A percentile compares a stretch with the other conserved stretches of the same genome.
Conservation (phyloP, 306 rosid species). For the Castanopsis chinensis region DNA sequence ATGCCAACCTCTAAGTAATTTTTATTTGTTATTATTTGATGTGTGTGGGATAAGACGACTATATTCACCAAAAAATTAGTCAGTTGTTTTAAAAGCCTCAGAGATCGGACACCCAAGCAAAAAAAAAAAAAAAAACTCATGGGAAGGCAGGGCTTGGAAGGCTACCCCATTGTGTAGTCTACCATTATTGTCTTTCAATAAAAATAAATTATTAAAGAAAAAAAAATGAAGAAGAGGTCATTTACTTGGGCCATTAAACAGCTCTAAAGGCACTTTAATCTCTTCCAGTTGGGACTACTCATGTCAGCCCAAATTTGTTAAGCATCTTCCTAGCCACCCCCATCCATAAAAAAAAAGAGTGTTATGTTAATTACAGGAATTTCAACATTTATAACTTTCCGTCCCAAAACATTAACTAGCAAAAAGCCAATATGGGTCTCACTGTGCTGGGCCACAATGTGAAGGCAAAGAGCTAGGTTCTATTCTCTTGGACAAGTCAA, state of each 20-base stretch:
- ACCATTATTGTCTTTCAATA: background rate
- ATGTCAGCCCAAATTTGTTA: slow-evolving; percentile 14
- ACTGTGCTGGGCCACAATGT: slow-evolving; percentile 27
- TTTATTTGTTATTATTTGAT: too few species aligned
- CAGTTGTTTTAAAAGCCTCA: too few species aligned
- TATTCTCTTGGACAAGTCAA: slow-evolving; percentile 14
- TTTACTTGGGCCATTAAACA: slow-evolving; percentile 11
- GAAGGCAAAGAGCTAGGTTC: slow-evolving; percentile 7
- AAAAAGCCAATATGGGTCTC: slow-evolving; percentile 30
- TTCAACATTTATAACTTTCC: slow-evolving; percentile 1
- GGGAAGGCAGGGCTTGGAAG: background rate
- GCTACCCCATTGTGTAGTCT: background rate
- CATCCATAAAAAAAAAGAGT: background rate
- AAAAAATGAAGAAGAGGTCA: background rate
- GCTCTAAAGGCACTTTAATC: slow-evolving; percentile 21
- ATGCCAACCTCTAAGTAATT: too few species aligned
- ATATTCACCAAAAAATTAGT: too few species aligned
- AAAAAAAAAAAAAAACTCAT: background rate
- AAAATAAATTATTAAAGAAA: background rate
- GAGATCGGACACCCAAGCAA: too few species aligned
- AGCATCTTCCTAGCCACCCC: background rate
- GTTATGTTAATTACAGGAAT: slow-evolving; percentile 8
- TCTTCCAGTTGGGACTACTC: slow-evolving; percentile 21
- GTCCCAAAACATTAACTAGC: slow-evolving; percentile 29
- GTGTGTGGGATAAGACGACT: too few species aligned